A percentile compares a stretch with the other conserved stretches of the same genome.
Evolutionary conservation across 2,329 filamentous ascomycete genomes (phyloP).

Genomic region (Epichloe gansuensis): DNA sequence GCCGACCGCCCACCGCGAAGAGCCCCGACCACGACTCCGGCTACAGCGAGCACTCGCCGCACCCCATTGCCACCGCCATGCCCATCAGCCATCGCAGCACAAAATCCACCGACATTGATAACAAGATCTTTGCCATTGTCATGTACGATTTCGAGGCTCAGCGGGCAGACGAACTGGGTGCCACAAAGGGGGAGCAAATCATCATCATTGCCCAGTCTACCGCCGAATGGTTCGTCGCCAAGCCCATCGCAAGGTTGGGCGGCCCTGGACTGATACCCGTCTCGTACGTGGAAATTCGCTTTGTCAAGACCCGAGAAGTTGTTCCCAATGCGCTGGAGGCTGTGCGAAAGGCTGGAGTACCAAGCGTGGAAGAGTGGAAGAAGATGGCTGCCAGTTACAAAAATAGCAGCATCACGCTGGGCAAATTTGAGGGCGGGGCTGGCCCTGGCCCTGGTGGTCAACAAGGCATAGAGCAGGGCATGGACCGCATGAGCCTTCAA

Average conservation of each 20-base stretch:
- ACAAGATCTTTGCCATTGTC: conserved; percentile 93
- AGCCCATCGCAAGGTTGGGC: conserved; percentile 94
- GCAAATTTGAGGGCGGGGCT: conserved; percentile 63
- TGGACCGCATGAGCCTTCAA: conserved; percentile 68
- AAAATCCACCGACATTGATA: conserved; percentile 47
- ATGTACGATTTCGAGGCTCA: conserved; percentile 96
- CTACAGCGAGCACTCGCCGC: conserved; percentile 39
- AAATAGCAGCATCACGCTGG: conserved; percentile 93
- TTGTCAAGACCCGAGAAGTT: conserved; percentile 78
- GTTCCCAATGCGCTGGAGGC: conserved; percentile 76
- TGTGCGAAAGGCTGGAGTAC: conserved; percentile 78
- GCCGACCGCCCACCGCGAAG: conserved; percentile 36
- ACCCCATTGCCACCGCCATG: conserved; percentile 11
- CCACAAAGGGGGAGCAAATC: conserved; percentile 89
- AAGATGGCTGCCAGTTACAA: conserved; percentile 99
- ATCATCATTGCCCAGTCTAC: conserved; percentile 98
- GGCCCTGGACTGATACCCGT: conserved; percentile 93
- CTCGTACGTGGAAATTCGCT: conserved; percentile 90
- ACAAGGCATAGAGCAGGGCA: conserved; percentile 46
- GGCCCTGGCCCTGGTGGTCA: conserved; percentile 28
- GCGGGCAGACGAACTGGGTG: conserved; percentile 88
- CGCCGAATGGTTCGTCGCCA: conserved; percentile 97
- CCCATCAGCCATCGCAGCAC: conserved; percentile 31
- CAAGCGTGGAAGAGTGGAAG: conserved; percentile 97
- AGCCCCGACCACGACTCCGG: conserved; percentile 80